These are phyloP conservation scores for Ogataea degrootiae DNA, from an alignment of 805 yeast species.

Conservation along the genomic window DNA sequence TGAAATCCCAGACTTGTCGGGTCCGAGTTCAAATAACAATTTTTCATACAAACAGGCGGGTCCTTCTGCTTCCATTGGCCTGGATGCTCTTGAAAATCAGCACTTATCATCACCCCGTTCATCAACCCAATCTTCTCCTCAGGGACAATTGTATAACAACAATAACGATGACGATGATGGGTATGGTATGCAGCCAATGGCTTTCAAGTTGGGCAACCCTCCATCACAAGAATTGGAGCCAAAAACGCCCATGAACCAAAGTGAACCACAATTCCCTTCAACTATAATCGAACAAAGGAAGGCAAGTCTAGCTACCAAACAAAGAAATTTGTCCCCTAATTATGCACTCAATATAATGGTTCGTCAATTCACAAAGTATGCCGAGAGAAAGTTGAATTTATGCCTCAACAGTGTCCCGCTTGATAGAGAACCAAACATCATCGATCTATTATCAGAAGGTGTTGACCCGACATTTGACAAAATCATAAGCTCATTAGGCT, in stretches of 20 bases:
- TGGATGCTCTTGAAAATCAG: not conserved
- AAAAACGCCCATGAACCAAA: conserved; percentile 9
- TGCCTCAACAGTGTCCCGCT: conserved; percentile 63
- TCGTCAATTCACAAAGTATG: conserved; percentile 91
- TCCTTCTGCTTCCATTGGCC: not conserved
- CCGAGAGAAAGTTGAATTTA: conserved; percentile 77
- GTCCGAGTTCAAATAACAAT: not conserved
- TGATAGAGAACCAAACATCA: conserved; percentile 72
- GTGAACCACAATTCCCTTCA: conserved; percentile 6
- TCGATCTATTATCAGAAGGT: conserved; percentile 77
- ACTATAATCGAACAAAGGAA: conserved; percentile 41
- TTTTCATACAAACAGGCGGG: not conserved
- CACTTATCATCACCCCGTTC: not conserved
- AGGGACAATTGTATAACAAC: not conserved
- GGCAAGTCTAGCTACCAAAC: conserved; percentile 30
- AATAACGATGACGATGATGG: conserved; percentile 11
- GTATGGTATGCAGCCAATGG: conserved; percentile 23
- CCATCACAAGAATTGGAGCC: conserved; percentile 6
- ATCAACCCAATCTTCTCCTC: not conserved
- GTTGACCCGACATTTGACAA: conserved; percentile 83
- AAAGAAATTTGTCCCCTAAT: conserved; percentile 64
- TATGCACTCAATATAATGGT: conserved; percentile 92
- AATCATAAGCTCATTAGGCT: conserved; percentile 80
- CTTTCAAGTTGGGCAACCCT: conserved; percentile 22
- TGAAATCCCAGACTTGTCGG: conserved; percentile 1